Evolutionary conservation across 306 rosid genomes (phyloP).

Genomic region (Leucaena leucocephala): DNA sequence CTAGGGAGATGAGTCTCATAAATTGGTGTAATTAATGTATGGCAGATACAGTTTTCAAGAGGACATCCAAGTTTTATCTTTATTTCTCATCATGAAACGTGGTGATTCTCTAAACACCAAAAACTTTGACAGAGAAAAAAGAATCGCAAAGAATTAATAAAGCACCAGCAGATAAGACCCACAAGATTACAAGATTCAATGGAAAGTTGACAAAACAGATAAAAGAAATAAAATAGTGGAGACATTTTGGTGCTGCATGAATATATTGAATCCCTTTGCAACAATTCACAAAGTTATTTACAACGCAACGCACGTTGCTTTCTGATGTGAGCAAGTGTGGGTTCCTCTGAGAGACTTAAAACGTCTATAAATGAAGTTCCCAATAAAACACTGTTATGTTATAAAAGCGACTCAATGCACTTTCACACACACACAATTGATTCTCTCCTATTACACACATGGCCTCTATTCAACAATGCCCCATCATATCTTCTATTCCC

Average conservation of each 20-base stretch:
- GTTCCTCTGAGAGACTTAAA: neutral
- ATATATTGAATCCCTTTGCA: slow-evolving; percentile 6
- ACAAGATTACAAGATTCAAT: neutral
- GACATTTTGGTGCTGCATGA: neutral
- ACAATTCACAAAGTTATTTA: neutral
- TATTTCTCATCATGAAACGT: neutral
- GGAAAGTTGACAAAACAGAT: neutral
- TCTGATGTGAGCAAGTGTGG: slow-evolving; percentile 26
- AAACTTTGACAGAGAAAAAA: neutral
- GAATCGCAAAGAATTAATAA: neutral
- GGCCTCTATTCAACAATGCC: slow-evolving; percentile 34
- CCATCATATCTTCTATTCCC: slow-evolving; percentile 35
- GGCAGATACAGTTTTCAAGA: neutral
- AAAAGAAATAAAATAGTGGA: neutral
- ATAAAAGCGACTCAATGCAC: neutral
- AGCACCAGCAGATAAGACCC: neutral
- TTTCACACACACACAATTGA: slow-evolving; percentile 1
- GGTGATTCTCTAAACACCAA: neutral
- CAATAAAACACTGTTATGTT: neutral
- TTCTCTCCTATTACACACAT: neutral
- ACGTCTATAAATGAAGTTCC: neutral
- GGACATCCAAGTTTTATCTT: neutral
- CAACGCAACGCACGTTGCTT: slow-evolving; percentile 1
- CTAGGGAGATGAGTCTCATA: neutral
- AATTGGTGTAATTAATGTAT: neutral